phyloP scores from a whole-genome alignment of 352 stramenopile genomes.

The Aphanomyces stellatus region DNA sequence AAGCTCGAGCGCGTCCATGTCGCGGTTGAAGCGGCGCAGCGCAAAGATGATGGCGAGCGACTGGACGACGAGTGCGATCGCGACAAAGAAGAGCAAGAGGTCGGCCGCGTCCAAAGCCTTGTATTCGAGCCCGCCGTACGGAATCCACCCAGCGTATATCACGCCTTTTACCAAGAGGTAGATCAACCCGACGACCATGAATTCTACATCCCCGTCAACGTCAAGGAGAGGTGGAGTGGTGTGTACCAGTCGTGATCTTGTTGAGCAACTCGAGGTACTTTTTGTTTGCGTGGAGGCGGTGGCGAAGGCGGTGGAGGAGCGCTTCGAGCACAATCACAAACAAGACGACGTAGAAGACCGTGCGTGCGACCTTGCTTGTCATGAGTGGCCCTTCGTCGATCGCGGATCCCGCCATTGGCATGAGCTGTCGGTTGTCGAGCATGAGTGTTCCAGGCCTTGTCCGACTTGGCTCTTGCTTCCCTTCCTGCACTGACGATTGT shows the following conservation, averaged over 20 bases:
- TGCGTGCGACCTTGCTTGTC: not conserved
- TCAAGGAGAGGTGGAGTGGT: not conserved
- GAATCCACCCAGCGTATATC: not conserved
- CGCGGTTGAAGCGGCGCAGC: not conserved
- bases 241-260: conserved; percentile 3
- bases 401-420: too few relatives aligned
- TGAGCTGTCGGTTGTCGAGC: too few relatives aligned
- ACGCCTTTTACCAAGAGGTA: conserved; percentile 1
- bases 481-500: too few relatives aligned
- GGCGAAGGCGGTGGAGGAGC: not conserved
- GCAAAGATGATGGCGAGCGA: conserved; percentile 1
- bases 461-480: too few relatives aligned
- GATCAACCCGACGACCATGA: conserved; percentile 18
- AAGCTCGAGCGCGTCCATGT: not conserved
- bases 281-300: not conserved
- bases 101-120: conserved; percentile 9
- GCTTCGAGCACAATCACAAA: conserved; percentile 7
- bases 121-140: conserved; percentile 4
- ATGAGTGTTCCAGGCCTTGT: too few relatives aligned
- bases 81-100: conserved; percentile 13
- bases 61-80: conserved; percentile 3
- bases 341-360: not conserved
- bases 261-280: conserved; percentile 19
- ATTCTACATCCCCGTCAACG: not conserved
- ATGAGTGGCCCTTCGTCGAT: too few relatives aligned